Evolutionary conservation across 2,329 filamentous ascomycete species (phyloP), one percentile per base, ranked within the genome.

Genomic region (Fusarium gaditjirri): DNA sequence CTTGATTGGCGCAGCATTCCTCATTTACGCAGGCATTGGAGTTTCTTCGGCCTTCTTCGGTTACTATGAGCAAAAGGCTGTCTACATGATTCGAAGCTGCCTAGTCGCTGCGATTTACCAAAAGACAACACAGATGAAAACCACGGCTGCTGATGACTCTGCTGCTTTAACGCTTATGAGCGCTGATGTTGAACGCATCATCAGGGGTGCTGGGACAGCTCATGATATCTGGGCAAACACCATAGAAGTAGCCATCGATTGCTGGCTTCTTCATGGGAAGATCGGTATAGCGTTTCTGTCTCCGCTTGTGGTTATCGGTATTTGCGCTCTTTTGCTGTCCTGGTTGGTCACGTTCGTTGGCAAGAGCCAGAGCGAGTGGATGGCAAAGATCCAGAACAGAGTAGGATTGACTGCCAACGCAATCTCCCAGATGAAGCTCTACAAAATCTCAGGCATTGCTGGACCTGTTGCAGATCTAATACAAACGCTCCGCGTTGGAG

Each of bases 81-180:
- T 77, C 10, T 76, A 72, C 46, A 81, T 81, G 76, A 63, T 77
- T 9, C 75, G 84, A 19, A 80, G 75, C 8, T 78, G 78, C 27
- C 74, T 84, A 1, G 78, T 76, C 4, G 71, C 79, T 1, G 76
- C 75, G 6, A 76, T 84, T 4, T 84, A 82, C 50, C 68, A 67
- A 16, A 80, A 82, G 63, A 81, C 80, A 2, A 79, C 77, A 0
- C 68, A 71, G 19, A 69, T 80, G n/a, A 78, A 78, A 11, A 61
- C 80, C 6, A 78, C 78, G 0, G 73, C 77, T 0, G 75, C 80
- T 6, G 80, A 83, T 38, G 80, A 84, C n/a, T 78, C 81, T 6
- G 81, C 83, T 0, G 80, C 84, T 0, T 68, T 87, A 46, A 86
- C 85, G 0, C 77, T 86, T 6, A 87, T 87, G 85, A 84, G 80